These are phyloP conservation scores for Cordyceps cicadae DNA, from an alignment of 2,329 filamentous ascomycete genomes.

Conservation along the genomic window DNA sequence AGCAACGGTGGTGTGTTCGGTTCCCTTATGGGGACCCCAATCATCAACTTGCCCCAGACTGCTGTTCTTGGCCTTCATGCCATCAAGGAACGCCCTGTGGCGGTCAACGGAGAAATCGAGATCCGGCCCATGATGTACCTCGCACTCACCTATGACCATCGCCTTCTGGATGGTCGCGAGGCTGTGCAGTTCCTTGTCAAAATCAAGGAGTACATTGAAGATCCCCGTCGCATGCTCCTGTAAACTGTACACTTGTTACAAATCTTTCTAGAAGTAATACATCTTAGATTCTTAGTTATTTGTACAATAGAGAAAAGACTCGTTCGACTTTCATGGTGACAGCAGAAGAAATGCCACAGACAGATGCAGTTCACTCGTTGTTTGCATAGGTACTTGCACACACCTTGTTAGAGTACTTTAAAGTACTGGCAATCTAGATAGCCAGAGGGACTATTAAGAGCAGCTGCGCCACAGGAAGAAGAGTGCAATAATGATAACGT, in stretches of 20 bases:
- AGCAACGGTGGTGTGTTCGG: conserved; percentile 97
- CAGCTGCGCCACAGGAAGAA: no score
- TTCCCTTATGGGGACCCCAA: conserved; percentile 93
- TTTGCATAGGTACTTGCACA: no score
- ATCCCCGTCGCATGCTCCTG: conserved; percentile 84
- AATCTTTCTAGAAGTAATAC: conserved; percentile 5
- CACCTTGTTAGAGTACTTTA: no score
- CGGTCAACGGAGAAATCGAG: conserved; percentile 86
- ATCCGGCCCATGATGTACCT: conserved; percentile 99
- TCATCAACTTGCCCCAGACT: conserved; percentile 94
- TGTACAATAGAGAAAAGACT: conserved; percentile 6
- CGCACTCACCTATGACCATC: conserved; percentile 94
- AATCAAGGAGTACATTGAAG: conserved; percentile 96
- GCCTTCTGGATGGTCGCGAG: conserved; percentile 88
- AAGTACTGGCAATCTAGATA: no score
- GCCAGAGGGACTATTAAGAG: no score
- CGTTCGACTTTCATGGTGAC: not conserved
- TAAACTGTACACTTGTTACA: conserved; percentile 21
- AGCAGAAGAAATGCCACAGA: no score
- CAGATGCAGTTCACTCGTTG: no score
- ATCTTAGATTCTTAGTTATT: conserved; percentile 3
- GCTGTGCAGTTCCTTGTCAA: conserved; percentile 94
- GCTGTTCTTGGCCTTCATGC: conserved; percentile 89
- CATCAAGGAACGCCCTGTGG: conserved; percentile 90
- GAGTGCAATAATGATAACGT: no score